Evolutionary conservation across 495 filamentous ascomycete genomes (phyloP).

Genomic region (Patellaria atrata): DNA sequence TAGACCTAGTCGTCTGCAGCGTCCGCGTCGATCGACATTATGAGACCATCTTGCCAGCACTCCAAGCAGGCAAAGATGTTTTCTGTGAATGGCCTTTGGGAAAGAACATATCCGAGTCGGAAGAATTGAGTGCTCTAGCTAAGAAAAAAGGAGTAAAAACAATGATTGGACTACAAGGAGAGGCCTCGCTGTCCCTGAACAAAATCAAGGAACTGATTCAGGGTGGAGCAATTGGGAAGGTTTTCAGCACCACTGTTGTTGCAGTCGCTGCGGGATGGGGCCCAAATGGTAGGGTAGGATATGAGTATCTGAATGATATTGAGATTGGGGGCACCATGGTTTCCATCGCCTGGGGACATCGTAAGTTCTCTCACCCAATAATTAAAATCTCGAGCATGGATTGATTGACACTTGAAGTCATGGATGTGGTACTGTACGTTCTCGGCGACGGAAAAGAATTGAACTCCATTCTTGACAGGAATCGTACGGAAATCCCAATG

Average conservation of each 20-base stretch:
- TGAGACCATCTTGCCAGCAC: constrained; percentile 29
- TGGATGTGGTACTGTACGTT: constrained; percentile 23
- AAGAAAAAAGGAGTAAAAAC: constrained; percentile 29
- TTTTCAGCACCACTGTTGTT: constrained; percentile 37
- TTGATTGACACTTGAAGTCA: neutral
- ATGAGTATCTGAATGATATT: constrained; percentile 33
- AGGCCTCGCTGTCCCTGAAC: constrained; percentile 27
- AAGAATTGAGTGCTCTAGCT: constrained; percentile 31
- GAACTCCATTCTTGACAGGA: constrained; percentile 31
- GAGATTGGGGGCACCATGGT: constrained; percentile 35
- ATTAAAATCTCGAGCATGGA: neutral
- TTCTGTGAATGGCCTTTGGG: constrained; percentile 44
- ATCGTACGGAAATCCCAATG: constrained; percentile 30
- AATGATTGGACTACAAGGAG: constrained; percentile 38
- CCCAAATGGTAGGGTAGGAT: constrained; percentile 18
- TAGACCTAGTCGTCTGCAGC: constrained; percentile 44
- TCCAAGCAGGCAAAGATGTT: constrained; percentile 40
- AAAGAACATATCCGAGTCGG: constrained; percentile 19
- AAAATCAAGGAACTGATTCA: constrained; percentile 35
- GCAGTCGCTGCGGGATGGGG: constrained; percentile 27
- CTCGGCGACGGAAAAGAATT: constrained; percentile 32
- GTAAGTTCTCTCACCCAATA: constrained; percentile 20
- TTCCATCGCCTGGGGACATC: constrained; percentile 39
- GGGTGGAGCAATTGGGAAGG: constrained; percentile 36
- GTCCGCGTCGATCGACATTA: constrained; percentile 43